These are phyloP conservation scores for Thalassiosira allenii DNA, from an alignment of 352 stramenopile genomes.

Conservation along the genomic window DNA sequence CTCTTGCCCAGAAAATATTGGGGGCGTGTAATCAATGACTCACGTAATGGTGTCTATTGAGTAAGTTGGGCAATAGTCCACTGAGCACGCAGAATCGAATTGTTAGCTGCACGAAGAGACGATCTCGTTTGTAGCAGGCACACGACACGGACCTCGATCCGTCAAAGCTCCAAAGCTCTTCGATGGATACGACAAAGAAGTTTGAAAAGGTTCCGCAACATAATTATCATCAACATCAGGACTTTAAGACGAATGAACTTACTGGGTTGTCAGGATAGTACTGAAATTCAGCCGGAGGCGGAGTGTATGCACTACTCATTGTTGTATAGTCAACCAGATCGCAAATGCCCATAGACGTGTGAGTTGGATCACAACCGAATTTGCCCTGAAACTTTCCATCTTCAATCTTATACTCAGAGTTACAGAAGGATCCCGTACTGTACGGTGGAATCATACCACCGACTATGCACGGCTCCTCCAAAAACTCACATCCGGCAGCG, in stretches of 20 bases:
- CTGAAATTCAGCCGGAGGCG: conserved; percentile 28
- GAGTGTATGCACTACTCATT: conserved; percentile 27
- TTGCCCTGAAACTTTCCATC: conserved; percentile 12
- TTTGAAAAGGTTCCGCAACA: neutral
- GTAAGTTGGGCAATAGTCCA: conserved; percentile 44
- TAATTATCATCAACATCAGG: neutral
- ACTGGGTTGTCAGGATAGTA: conserved; percentile 27
- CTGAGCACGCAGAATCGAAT: too few species aligned
- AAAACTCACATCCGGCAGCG: conserved; percentile 69
- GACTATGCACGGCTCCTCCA: conserved; percentile 57
- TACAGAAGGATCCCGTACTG: conserved; percentile 59
- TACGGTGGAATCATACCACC: conserved; percentile 53
- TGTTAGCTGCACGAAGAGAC: too few species aligned
- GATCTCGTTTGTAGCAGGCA: too few species aligned
- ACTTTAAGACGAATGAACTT: neutral
- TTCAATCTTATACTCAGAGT: conserved; percentile 25
- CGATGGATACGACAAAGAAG: neutral
- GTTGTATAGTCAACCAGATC: conserved; percentile 38
- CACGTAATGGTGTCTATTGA: conserved; percentile 33
- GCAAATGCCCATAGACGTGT: conserved; percentile 39
- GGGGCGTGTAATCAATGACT: neutral
- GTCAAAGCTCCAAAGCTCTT: conserved; percentile 26
- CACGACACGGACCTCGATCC: too few species aligned
- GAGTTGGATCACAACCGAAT: conserved; percentile 46
- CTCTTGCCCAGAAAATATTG: too few species aligned